Conservation (phyloP, 169 alveolate genomes). For the Besnoitia besnoiti region DNA sequence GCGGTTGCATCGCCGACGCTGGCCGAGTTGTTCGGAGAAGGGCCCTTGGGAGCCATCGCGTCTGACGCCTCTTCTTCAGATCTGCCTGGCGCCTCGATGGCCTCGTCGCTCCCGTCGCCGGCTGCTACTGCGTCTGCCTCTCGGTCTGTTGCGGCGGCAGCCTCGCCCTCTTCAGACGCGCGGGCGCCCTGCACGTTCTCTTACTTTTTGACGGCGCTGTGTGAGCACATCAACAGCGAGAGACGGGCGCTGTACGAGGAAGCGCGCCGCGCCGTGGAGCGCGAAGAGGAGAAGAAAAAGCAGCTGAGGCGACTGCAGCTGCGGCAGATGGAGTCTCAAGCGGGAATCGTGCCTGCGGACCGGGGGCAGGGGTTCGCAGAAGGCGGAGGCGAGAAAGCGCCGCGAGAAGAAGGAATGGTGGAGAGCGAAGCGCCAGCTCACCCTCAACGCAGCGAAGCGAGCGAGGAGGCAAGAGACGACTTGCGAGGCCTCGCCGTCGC, state of each 20-base stretch:
- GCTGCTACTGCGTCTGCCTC: background rate
- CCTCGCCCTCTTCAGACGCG: background rate
- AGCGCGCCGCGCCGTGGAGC: background rate
- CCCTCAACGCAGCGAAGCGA: background rate
- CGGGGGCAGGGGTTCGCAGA: too few relatives aligned
- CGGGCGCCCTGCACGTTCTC: background rate
- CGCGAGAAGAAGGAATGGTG: background rate
- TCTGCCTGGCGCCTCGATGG: too few relatives aligned
- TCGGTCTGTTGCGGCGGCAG: background rate
- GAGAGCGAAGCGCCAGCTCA: background rate
- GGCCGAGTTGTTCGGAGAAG: background rate
- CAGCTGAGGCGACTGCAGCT: background rate
- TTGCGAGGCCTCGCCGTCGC: background rate
- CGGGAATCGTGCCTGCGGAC: background rate
- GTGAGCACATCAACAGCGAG: background rate
- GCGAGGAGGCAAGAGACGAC: background rate
- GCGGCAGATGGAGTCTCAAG: background rate
- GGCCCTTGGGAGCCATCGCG: background rate
- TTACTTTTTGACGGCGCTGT: background rate
- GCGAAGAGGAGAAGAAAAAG: background rate
- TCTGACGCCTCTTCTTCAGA: background rate
- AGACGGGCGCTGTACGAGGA: background rate
- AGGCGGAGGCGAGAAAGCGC: background rate
- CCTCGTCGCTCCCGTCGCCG: background rate
- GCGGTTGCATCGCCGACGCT: background rate